These are phyloP conservation scores for Diaporthe sp. DNA, from an alignment of 2,329 filamentous ascomycete species.

Conservation along the genomic window DNA sequence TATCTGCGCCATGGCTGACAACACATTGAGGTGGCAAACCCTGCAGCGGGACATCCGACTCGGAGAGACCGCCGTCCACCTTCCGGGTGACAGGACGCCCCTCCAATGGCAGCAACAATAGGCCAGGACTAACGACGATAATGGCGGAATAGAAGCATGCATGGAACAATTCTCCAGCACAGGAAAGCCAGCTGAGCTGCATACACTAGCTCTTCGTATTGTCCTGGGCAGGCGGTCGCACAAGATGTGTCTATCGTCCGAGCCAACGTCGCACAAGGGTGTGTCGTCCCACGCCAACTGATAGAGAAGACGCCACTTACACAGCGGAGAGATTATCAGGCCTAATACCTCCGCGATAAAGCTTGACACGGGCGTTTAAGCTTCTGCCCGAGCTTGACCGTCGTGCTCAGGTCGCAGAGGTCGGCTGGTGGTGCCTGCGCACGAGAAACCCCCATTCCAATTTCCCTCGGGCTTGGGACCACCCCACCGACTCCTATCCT, in stretches of 20 bases:
- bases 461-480: slow-evolving; percentile 18
- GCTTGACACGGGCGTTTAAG: slow-evolving; percentile 20
- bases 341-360: background rate
- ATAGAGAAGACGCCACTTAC: slow-evolving; percentile 2
- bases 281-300: background rate
- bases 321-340: background rate
- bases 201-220: slow-evolving; percentile 15
- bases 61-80: background rate
- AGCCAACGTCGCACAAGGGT: background rate
- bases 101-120: background rate
- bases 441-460: slow-evolving; percentile 26
- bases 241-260: slow-evolving; percentile 1
- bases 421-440: slow-evolving; percentile 27
- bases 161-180: background rate
- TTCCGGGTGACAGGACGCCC: background rate
- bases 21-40: background rate
- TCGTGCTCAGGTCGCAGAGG: background rate
- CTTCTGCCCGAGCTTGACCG: slow-evolving; percentile 6
- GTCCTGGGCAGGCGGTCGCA: background rate
- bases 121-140: background rate
- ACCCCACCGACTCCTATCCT: slow-evolving; percentile 17
- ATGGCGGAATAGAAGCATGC: background rate
- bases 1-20: background rate
- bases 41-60: background rate
- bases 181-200: background rate